phyloP scores from a whole-genome alignment of 176 grass and related monocot genomes.

The Bromus sterilis region DNA sequence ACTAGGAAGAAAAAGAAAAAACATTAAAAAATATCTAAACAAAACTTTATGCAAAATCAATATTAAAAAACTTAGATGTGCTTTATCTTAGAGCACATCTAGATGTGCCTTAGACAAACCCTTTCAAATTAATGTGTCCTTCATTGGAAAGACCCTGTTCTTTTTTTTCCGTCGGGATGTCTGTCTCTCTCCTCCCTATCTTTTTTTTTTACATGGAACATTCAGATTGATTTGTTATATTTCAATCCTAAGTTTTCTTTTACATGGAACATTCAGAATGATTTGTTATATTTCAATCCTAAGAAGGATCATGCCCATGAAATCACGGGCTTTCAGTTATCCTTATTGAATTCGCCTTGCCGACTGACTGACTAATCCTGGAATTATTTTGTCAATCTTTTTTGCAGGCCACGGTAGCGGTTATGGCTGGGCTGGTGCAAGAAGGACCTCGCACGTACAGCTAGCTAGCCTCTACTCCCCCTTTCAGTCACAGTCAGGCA shows the following conservation, averaged over 20 bases:
- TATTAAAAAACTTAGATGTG: no score
- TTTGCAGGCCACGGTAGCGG: background rate
- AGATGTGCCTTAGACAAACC: no score
- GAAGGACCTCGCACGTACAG: background rate
- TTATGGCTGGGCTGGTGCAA: background rate
- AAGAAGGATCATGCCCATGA: background rate
- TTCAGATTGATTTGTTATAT: background rate
- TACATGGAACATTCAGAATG: no score
- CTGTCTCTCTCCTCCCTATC: background rate
- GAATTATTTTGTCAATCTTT: background rate
- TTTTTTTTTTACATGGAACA: background rate
- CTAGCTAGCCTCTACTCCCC: background rate
- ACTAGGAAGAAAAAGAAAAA: no score
- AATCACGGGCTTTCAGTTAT: no score
- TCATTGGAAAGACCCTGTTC: background rate
- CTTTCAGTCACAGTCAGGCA: conserved; percentile 4
- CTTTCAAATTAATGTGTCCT: background rate
- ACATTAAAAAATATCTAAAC: no score
- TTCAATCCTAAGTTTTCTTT: no score
- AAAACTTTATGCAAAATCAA: no score
- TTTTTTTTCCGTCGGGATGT: background rate
- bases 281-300: no score
- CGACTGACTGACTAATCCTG: background rate
- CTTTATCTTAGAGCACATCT: no score
- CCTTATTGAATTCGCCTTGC: no score